Evolutionary conservation across 805 yeast genomes (phyloP).

Genomic region (Metschnikowia amazonensis): DNA sequence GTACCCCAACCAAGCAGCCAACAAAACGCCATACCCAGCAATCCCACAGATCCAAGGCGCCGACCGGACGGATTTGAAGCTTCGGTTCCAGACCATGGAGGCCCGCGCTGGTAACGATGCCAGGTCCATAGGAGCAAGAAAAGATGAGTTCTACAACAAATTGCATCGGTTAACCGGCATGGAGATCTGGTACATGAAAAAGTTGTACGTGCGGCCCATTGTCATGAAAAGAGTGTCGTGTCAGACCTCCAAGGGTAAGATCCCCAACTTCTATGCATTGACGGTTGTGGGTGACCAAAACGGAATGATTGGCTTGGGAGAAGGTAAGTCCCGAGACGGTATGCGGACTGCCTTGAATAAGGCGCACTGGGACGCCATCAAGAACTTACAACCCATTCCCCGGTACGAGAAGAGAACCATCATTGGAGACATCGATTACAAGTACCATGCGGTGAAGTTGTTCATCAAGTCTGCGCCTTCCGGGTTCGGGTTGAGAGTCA

Average conservation of each 20-base stretch:
- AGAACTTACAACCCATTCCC: conserved; percentile 75
- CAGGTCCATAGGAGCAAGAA: conserved; percentile 3
- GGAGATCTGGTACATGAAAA: conserved; percentile 55
- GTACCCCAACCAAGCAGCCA: conserved; percentile 47
- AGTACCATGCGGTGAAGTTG: conserved; percentile 82
- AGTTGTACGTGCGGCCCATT: conserved; percentile 61
- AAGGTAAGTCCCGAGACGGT: conserved; percentile 83
- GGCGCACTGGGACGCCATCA: conserved; percentile 92
- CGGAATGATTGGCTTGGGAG: conserved; percentile 94
- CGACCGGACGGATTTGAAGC: conserved; percentile 41
- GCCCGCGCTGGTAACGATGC: conserved; percentile 8
- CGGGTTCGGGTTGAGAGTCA: conserved; percentile 90
- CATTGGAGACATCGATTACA: conserved; percentile 74
- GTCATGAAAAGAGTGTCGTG: conserved; percentile 79
- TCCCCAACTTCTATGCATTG: conserved; percentile 73
- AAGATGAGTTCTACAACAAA: conserved; percentile 44
- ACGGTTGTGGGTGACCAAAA: conserved; percentile 90
- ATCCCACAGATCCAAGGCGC: conserved; percentile 54
- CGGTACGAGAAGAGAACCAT: conserved; percentile 91
- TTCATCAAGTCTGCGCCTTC: conserved; percentile 84
- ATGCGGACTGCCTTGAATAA: conserved; percentile 70
- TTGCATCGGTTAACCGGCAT: conserved; percentile 65
- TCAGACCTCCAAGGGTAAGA: conserved; percentile 91
- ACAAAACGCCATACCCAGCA: conserved; percentile 52
- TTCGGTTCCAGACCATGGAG: conserved; percentile 26